Base-by-base conservation (phyloP, 805 yeast species). In the Hemisphaericaspora nanyangensis region DNA sequence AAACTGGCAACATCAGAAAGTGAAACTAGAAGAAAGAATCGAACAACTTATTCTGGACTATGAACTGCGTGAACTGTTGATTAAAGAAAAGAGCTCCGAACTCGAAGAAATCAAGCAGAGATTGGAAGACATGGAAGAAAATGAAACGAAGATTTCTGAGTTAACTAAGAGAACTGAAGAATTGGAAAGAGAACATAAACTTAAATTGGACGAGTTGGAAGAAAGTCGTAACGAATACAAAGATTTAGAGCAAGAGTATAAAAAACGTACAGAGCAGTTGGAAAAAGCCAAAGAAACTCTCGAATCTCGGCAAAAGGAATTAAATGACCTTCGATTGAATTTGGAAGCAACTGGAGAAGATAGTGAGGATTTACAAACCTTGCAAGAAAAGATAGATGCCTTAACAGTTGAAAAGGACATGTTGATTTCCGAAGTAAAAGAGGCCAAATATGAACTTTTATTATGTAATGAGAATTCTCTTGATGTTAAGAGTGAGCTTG, bases 1-100 rank as follows among this genome's bases (percentile, higher is more conserved):
- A n/a, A n/a, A n/a, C n/a, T 35, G 13, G n/a, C 22, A 25, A 8
- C 20, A 29, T 2, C 6, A 33, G 25, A 34, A 35, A 22, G 19
- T 40, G 10, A 34, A 37, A 13, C 34, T 43, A 17, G 37, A 35
- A 17, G 28, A 28, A 17, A 8, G 19, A 11, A 11, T 28, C 27
- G 26, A 13, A 13, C 26, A 36, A 17, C 19, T 28, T 3, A 8
- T n/a, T 3, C 27, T 22, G 13, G 29, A 17, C 19, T 19, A 12
- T 7, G 22, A 31, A 13, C 13, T 16, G n/a, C 35, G 29, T 4
- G 26, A 29, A 6, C 15, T 7, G 8, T 17, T 18, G n/a, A 19
- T 15, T 7, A 18, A 34, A 15, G 15, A 31, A 20, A 15, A n/a
- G 7, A 28, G 20, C 17, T 7, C 16, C 16, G 26, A 31, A 17